Base-by-base conservation (phyloP, 164 flowering plant species). In the Stephania yunnanensis region DNA sequence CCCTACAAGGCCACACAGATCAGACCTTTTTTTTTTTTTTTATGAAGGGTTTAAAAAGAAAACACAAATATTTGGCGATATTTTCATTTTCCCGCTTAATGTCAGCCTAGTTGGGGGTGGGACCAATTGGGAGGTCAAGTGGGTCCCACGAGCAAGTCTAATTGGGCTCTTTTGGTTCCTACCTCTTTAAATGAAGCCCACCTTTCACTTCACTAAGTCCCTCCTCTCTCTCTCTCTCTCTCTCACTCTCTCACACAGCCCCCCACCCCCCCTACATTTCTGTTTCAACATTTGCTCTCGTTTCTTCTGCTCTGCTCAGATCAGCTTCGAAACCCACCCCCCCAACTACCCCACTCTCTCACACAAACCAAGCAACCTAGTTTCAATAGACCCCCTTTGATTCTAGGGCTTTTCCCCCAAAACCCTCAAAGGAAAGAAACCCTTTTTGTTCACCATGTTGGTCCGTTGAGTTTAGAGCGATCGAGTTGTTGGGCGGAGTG, bases 41-140 rank as follows among this genome's bases (percentile, higher is more conserved):
- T 67, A 46, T 46, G 8, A 11, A 12, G 29, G 6, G 15, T 12
- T 63, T 3, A 76, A 25, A 25, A 36, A 36, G 1, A 36, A 36
- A 36, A 36, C 42, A 36, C 42, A 36, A 36, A 36, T 36, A 36
- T 36, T 36, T 12, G 3, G 46, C 10, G 58, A 46, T 25, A 48
- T 71, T 25, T 71, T 25, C 20, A 66, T 66, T 25, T 66, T 66
- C 69, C 36, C 69, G 69, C 69, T 66, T 66, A 25, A 48, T 42
- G 63, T 10, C 44, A 22, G 4, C 63, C 44, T 7, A 17, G 66
- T 61, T 7, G 25, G 25, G 25, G 25, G 66, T 61, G 20, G 65
- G 65, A 20, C 20, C 65, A 20, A 58, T 58, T 1, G n/a, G 8
- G 65, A 17, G n/a, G 65, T 36, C 42, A 36, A 4, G 42, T 36